Evolutionary conservation across 2,329 filamentous ascomycete genomes (phyloP).

Genomic region (Fusarium sarcochroum): DNA sequence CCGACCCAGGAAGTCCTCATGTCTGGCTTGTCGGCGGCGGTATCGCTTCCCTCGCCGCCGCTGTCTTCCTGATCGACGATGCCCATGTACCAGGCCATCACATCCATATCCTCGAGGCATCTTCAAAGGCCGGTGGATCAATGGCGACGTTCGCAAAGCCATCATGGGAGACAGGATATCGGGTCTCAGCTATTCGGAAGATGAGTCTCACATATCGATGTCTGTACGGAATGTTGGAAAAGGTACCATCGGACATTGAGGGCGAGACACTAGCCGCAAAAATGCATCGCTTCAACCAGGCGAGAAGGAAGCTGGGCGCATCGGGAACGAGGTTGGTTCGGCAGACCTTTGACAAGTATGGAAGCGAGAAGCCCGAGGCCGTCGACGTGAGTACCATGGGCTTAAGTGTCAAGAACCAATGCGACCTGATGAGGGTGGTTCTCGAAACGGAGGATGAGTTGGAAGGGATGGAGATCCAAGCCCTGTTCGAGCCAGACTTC

Average conservation of each 20-base stretch:
- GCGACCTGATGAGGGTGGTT: constrained; percentile 48
- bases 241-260: constrained; percentile 40
- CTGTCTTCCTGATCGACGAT: constrained; percentile 47
- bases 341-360: constrained; percentile 35
- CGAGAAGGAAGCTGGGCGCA: constrained; percentile 43
- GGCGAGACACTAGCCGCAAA: constrained; percentile 45
- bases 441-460: constrained; percentile 47
- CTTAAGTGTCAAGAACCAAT: constrained; percentile 49
- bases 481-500: constrained; percentile 46
- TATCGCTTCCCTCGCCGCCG: constrained; percentile 46
- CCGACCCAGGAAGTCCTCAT: constrained; percentile 27
- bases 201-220: constrained; percentile 48
- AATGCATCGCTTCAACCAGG: constrained; percentile 43
- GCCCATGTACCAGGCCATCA: constrained; percentile 44
- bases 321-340: constrained; percentile 46
- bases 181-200: constrained; percentile 47
- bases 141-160: constrained; percentile 43
- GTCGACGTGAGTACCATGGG: constrained; percentile 48
- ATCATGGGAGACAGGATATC: constrained; percentile 45
- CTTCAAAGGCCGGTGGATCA: constrained; percentile 42
- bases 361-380: constrained; percentile 41
- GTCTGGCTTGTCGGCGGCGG: constrained; percentile 49
- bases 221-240: constrained; percentile 47
- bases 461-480: constrained; percentile 47
- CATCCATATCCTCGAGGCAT: constrained; percentile 48